These are phyloP conservation scores for Candida coleopterorum DNA, from an alignment of 805 yeast species.

Conservation along the genomic window DNA sequence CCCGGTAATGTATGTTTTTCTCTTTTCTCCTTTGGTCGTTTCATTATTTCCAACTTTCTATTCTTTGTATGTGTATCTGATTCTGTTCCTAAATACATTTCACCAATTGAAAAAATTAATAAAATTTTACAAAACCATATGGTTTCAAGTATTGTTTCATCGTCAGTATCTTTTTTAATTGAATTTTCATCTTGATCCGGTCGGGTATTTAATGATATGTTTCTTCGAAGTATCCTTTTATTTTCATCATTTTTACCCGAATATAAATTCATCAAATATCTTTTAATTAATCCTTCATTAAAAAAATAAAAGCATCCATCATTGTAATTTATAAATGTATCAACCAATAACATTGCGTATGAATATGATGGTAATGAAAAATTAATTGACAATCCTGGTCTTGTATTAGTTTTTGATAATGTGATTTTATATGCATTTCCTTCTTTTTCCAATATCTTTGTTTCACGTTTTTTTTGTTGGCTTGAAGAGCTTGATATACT, in stretches of 20 bases:
- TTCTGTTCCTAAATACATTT: constrained; percentile 76
- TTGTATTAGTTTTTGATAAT: constrained; percentile 60
- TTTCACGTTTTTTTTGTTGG: constrained; percentile 33
- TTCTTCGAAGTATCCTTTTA: constrained; percentile 32
- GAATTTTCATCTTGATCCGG: constrained; percentile 34
- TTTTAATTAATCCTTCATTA: constrained; percentile 75
- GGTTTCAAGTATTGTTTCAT: constrained; percentile 62
- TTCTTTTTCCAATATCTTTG: constrained; percentile 61
- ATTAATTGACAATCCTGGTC: constrained; percentile 65
- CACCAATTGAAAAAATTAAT: constrained; percentile 73
- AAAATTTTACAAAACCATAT: constrained; percentile 78
- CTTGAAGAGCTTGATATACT: not conserved
- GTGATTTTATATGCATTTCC: constrained; percentile 73
- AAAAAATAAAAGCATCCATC: constrained; percentile 84
- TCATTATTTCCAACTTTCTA: constrained; percentile 11
- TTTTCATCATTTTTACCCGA: constrained; percentile 43
- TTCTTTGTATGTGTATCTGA: constrained; percentile 45
- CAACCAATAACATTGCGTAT: constrained; percentile 69
- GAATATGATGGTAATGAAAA: constrained; percentile 73
- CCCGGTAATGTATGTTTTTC: constrained; percentile 59
- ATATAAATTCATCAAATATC: constrained; percentile 59
- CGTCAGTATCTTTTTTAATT: constrained; percentile 40
- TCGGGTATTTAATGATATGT: constrained; percentile 18
- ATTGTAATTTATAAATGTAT: constrained; percentile 71
- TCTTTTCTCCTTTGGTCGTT: constrained; percentile 13